Base-by-base conservation (phyloP, 768 basidiomycete species). In the Psilocybe azurescens region DNA sequence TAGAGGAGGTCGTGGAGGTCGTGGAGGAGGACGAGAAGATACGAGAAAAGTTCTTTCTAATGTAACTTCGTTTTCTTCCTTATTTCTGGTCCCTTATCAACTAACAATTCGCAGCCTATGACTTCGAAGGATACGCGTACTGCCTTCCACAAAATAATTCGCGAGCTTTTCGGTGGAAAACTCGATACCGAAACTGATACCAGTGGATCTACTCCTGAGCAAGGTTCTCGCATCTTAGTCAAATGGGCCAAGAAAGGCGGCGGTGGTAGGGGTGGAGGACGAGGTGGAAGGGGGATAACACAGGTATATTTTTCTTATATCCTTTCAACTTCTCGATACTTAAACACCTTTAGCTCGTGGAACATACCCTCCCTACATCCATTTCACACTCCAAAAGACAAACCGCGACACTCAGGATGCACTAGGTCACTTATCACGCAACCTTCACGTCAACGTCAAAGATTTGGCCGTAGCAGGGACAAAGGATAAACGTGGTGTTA, bases 321-420 rank as follows among this genome's bases (percentile, higher is more conserved):
- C n/a, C 5, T 29, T 29, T 57, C n/a, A 32, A 39, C 10, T 32
- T 9, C 24, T 24, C 5, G 38, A 58, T 29, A 47, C 28, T 44
- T 63, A 78, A 20, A 80, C 80, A 56, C 82, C 83, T 46, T 69
- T 78, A 28, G 79, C 85, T 49, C 84, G 90, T 47, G 89, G 88
- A 24, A 84, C 81, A 24, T 91, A 86, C 65, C 91, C 91, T 60
- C 91, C 90, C 0, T 99, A 92, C 72, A 94, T 99, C 65, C 95
- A 98, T 71, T 97, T 99, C 74, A 97, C 94, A 1, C 78, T 99
- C 36, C 95, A 97, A 72, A 99, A 99, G 77, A 93, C 95, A 20
- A 99, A 99, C 72, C 89, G 97, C 48, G 97, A 99, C 71, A 97
- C 95, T 3, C 95, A 97, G 71, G 97, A 99, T 70, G 94, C 94